These are phyloP conservation scores for Herpotrichia juniperi DNA, from an alignment of 2,329 filamentous ascomycete species.

Conservation along the genomic window DNA sequence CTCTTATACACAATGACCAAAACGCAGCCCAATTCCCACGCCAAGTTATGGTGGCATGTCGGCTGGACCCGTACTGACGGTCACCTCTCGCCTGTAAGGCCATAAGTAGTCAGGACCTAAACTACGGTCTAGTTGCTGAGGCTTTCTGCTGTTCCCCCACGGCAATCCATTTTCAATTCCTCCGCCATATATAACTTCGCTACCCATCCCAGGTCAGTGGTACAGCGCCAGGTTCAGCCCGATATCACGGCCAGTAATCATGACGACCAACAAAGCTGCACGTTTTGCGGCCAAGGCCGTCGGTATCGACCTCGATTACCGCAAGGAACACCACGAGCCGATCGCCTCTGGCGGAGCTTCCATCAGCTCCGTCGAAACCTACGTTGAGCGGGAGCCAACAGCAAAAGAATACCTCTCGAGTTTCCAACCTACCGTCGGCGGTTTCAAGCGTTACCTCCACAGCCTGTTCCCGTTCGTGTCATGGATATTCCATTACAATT, in stretches of 20 bases:
- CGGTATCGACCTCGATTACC: conserved; percentile 79
- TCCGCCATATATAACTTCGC: conserved; percentile 22
- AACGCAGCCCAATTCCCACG: conserved; percentile 2
- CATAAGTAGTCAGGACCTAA: background rate
- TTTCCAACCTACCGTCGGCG: conserved; percentile 63
- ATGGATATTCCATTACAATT: conserved; percentile 90
- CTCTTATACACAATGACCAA: background rate
- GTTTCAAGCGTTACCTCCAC: conserved; percentile 65
- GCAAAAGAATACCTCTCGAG: conserved; percentile 72
- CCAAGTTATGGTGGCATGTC: conserved; percentile 14
- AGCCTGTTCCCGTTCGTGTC: conserved; percentile 86
- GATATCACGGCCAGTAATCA: conserved; percentile 14
- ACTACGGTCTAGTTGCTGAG: conserved; percentile 6
- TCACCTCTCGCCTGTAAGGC: conserved; percentile 7
- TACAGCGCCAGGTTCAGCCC: conserved; percentile 18
- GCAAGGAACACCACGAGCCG: conserved; percentile 68
- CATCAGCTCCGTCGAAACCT: conserved; percentile 66
- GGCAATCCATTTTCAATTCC: conserved; percentile 10
- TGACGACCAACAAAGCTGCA: conserved; percentile 16
- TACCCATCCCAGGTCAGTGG: conserved; percentile 29
- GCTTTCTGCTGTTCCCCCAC: conserved; percentile 12
- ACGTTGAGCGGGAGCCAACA: conserved; percentile 82
- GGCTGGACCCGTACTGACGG: conserved; percentile 5
- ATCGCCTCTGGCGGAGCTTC: conserved; percentile 61
- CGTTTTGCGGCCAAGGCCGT: conserved; percentile 71